phyloP scores from a whole-genome alignment of 2,329 filamentous ascomycete species.

The Arthrinium phaeospermum region DNA sequence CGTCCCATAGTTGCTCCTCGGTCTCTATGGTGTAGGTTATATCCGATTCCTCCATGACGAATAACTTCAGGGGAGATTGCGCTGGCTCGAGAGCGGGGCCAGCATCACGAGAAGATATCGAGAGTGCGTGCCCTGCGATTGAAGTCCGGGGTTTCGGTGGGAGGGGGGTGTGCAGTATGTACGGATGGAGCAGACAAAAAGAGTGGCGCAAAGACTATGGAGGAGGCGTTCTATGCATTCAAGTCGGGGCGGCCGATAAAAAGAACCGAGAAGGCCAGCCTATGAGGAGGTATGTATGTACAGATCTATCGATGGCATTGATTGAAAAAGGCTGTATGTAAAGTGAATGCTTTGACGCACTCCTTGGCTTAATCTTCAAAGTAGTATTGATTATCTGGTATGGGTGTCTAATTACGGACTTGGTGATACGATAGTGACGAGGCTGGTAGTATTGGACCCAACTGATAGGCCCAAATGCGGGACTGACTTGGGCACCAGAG shows the following conservation, averaged over 20 bases:
- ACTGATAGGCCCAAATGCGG: background rate
- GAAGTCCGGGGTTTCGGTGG: slow-evolving; percentile 10
- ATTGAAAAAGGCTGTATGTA: background rate
- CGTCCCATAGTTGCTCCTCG: slow-evolving; percentile 88
- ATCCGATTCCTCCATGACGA: slow-evolving; percentile 68
- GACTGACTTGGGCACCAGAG: slow-evolving; percentile 4
- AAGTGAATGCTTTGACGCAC: background rate
- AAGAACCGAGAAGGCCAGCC: no score
- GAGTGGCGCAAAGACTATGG: background rate
- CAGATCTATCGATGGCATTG: background rate
- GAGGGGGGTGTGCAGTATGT: background rate
- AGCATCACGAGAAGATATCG: slow-evolving; percentile 11
- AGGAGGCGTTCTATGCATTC: no score
- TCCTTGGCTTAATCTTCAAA: background rate
- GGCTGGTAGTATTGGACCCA: slow-evolving; percentile 8
- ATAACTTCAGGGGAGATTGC: slow-evolving; percentile 1
- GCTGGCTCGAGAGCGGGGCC: slow-evolving; percentile 1
- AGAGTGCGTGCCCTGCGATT: background rate
- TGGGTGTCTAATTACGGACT: background rate
- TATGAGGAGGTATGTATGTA: background rate
- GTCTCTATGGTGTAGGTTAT: slow-evolving; percentile 72
- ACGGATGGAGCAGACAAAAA: slow-evolving; percentile 3
- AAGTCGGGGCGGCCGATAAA: no score
- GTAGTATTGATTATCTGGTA: slow-evolving; percentile 4
- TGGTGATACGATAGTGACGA: slow-evolving; percentile 10